Base-by-base conservation (phyloP, 495 filamentous ascomycete genomes). In the Daldinia caldariorum region DNA sequence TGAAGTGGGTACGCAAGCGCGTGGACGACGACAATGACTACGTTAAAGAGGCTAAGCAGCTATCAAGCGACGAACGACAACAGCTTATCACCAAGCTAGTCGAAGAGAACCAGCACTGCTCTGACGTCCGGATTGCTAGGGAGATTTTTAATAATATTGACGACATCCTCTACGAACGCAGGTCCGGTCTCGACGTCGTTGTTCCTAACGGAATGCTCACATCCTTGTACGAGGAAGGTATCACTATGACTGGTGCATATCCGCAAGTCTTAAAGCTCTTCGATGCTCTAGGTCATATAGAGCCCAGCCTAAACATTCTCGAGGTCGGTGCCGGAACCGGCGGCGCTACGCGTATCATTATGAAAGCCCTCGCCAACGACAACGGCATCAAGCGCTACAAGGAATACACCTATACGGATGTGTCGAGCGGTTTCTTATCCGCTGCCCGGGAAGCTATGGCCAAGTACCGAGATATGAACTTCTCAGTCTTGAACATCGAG, bases 261-360 rank as follows among this genome's bases (percentile, higher is more conserved):
- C 26, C 35, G 41, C 76, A 73, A 10, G 62, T 78, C 2, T 70
- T 14, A 22, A 38, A 59, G 2, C 38, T 75, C 7, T 29, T 82
- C 0, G 68, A 74, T 0, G n/a, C 61, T 5, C 34, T 80, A 0
- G 67, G 66, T 0, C 72, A 79, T 57, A 70, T 76, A 7, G 74
- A 81, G 34, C 78, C 82, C 0, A 71, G 72, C 13, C 37, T 83
- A 9, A 74, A 76, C 1, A 74, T 86, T 16, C 76, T 89, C 0
- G 87, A 89, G 66, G 77, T 89, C 35, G 86, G 86, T 6, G 84
- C 82, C 1, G 85, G 85, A 0, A 87, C 85, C 12, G 86, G 83
- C 12, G 80, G 78, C 16, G 76, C 81, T 0, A 86, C 86, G 4
- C 70, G 72, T 1, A 50, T 70, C 0, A 63, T 75, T 3, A 57